Conservation (phyloP, 2,329 filamentous ascomycete genomes). For the Corynespora cassiicola region DNA sequence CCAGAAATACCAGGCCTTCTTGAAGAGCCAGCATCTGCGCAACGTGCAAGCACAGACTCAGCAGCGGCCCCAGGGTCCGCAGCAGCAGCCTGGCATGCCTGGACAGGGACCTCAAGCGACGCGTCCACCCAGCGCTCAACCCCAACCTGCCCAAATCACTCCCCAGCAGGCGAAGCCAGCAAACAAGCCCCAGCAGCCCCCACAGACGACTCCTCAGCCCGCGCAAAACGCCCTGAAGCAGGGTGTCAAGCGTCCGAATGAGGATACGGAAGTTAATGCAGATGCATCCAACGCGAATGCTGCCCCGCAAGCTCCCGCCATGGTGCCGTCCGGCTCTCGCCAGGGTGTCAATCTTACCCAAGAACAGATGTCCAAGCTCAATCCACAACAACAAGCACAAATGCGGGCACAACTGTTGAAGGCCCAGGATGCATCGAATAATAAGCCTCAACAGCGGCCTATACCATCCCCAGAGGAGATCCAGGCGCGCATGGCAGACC, state of each 20-base stretch:
- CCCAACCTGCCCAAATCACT: constrained; percentile 27
- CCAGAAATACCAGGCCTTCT: constrained; percentile 24
- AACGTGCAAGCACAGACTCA: constrained; percentile 34
- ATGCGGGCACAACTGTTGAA: constrained; percentile 40
- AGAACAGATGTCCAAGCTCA: constrained; percentile 42
- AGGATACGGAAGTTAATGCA: constrained; percentile 50
- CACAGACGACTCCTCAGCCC: no score
- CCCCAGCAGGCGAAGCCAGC: constrained; percentile 29
- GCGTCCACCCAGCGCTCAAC: constrained; percentile 29
- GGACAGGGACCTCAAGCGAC: constrained; percentile 24
- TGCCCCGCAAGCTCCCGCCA: constrained; percentile 43
- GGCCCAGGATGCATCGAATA: constrained; percentile 38
- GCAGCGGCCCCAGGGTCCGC: constrained; percentile 28
- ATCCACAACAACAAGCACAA: constrained; percentile 38
- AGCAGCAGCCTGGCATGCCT: constrained; percentile 34
- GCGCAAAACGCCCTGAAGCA: constrained; percentile 33
- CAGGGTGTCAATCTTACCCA: constrained; percentile 36
- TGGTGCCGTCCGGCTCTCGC: constrained; percentile 41
- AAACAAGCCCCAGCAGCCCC: constrained; percentile 23
- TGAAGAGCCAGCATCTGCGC: constrained; percentile 11
- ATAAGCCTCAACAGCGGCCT: constrained; percentile 31
- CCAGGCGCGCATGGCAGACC: constrained; percentile 30
- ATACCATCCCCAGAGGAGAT: constrained; percentile 31
- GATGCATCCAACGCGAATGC: constrained; percentile 25
- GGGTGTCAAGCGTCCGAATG: constrained; percentile 46